A percentile compares a stretch with the other conserved stretches of the same genome.
These are phyloP conservation scores for Metschnikowia baotianmanensis DNA, from an alignment of 805 yeast genomes.

Conservation along the genomic window DNA sequence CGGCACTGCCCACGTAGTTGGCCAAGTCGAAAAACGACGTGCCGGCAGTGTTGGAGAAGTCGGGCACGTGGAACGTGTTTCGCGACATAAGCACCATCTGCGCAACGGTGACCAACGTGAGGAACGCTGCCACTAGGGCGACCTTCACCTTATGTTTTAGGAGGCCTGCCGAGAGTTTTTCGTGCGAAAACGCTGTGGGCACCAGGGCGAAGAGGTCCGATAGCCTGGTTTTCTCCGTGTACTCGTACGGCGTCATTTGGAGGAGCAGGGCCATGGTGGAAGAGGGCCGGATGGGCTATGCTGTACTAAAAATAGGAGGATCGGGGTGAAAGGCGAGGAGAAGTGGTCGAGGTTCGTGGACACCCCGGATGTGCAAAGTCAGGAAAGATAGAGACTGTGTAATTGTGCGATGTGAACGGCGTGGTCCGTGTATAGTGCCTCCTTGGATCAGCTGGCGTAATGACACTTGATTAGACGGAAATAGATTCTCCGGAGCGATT, in stretches of 20 bases:
- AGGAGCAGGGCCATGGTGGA: conserved; percentile 12
- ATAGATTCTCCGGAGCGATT: too few species aligned
- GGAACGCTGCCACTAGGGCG: conserved; percentile 6
- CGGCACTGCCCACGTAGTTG: conserved; percentile 59
- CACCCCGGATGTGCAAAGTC: too few species aligned
- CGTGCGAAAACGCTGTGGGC: conserved; percentile 2
- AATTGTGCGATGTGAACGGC: too few species aligned
- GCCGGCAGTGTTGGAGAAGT: conserved; percentile 26
- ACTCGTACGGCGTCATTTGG: conserved; percentile 23
- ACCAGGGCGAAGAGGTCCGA: conserved; percentile 6
- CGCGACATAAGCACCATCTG: conserved; percentile 17
- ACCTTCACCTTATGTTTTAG: conserved; percentile 16
- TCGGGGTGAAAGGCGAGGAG: neutral
- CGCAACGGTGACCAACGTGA: conserved; percentile 12
- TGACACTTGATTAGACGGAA: too few species aligned
- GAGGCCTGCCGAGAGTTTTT: conserved; percentile 8
- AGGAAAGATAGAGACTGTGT: too few species aligned
- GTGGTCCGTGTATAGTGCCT: too few species aligned
- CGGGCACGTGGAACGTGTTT: conserved; percentile 30
- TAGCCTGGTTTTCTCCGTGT: conserved; percentile 14
- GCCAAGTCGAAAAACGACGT: conserved; percentile 74
- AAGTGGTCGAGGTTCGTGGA: neutral
- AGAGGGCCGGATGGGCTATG: too few species aligned
- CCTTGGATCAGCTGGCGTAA: too few species aligned
- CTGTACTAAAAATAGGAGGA: neutral